These are phyloP conservation scores for Aspergillus arachidicola DNA, from an alignment of 2,329 filamentous ascomycete genomes.

Conservation along the genomic window DNA sequence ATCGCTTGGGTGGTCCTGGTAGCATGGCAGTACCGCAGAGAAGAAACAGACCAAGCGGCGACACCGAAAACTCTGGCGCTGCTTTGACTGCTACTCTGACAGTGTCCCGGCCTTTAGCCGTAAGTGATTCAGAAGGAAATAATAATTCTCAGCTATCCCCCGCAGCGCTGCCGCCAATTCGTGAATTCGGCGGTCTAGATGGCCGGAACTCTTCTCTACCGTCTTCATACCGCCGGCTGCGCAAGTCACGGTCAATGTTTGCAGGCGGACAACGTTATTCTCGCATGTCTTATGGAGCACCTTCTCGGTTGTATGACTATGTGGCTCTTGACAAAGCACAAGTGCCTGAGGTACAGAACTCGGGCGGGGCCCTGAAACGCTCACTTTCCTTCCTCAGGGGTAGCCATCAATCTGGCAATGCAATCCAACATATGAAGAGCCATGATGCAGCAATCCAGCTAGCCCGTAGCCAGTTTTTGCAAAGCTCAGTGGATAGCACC, in stretches of 20 bases:
- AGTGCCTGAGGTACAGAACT: slow-evolving; percentile 13
- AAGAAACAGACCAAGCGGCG: slow-evolving; percentile 24
- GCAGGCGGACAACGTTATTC: slow-evolving; percentile 39
- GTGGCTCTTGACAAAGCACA: slow-evolving; percentile 3
- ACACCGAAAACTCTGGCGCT: slow-evolving; percentile 18
- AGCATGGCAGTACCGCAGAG: slow-evolving; percentile 29
- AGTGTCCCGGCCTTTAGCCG: slow-evolving; percentile 10
- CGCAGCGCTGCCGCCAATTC: slow-evolving; percentile 30
- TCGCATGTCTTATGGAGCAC: slow-evolving; percentile 19
- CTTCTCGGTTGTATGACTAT: slow-evolving; percentile 14
- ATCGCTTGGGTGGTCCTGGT: slow-evolving; percentile 31
- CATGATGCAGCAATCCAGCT: slow-evolving; percentile 45
- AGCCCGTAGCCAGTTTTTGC: slow-evolving; percentile 43
- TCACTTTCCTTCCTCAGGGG: slow-evolving; percentile 47
- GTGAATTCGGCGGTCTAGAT: slow-evolving; percentile 37
- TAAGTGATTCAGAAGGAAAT: not conserved
- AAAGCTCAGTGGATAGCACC: slow-evolving; percentile 24
- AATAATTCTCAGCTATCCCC: slow-evolving; percentile 15
- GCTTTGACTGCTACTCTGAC: slow-evolving; percentile 4
- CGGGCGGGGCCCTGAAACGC: slow-evolving; percentile 36
- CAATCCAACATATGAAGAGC: slow-evolving; percentile 29
- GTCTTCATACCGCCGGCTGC: slow-evolving; percentile 51
- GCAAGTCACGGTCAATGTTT: slow-evolving; percentile 53
- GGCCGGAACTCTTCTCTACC: slow-evolving; percentile 42
- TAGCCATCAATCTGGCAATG: slow-evolving; percentile 22